phyloP scores from a whole-genome alignment of 1,284 basidiomycete species.

The Leccinum pachyderme region DNA sequence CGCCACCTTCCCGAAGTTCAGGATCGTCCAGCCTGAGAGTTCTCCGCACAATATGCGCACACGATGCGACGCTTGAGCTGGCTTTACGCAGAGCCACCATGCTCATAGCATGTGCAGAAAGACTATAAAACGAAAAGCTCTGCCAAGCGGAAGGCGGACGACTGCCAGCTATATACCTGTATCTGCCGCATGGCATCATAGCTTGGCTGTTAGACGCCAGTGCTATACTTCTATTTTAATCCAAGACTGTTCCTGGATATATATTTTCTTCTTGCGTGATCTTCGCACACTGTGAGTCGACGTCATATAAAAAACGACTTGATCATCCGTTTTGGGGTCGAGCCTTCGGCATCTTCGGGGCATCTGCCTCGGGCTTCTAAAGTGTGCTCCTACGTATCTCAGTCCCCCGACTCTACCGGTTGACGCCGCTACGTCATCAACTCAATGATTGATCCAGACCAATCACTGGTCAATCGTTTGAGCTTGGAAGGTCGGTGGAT shows the following conservation, averaged over 20 bases:
- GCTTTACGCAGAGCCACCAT: background rate
- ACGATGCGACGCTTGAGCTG: background rate
- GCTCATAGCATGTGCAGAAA: background rate
- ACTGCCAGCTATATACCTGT: background rate
- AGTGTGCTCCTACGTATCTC: background rate
- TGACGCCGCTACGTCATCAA: background rate
- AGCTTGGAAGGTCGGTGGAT: background rate
- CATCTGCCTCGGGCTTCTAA: background rate
- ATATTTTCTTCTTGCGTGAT: background rate
- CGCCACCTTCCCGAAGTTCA: background rate
- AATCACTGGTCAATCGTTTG: background rate
- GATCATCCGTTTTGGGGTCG: background rate
- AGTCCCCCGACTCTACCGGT: background rate
- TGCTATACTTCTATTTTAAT: background rate
- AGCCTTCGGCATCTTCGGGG: background rate
- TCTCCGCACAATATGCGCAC: slow-evolving; percentile 1
- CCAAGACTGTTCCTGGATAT: background rate
- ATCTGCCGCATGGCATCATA: background rate
- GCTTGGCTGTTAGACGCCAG: too few relatives aligned
- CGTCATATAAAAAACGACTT: background rate
- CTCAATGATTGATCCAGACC: background rate
- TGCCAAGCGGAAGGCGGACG: background rate
- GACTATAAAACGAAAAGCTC: background rate
- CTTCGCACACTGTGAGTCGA: background rate
- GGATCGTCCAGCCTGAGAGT: background rate